These are phyloP conservation scores for Acidomyces sp. DNA, from an alignment of 495 filamentous ascomycete genomes.

Conservation along the genomic window DNA sequence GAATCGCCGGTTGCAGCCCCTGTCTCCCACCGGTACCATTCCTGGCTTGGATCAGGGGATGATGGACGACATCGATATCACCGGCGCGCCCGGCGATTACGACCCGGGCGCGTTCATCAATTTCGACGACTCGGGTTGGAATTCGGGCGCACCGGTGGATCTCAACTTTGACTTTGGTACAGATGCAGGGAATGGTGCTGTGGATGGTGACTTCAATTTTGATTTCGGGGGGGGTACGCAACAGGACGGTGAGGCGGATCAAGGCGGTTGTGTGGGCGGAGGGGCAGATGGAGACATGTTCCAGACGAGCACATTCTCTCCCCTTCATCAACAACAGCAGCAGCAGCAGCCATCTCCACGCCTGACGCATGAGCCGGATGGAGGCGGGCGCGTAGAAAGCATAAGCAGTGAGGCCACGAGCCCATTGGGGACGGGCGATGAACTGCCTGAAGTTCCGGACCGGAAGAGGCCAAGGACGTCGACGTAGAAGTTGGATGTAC, in stretches of 20 bases:
- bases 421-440: slow-evolving; percentile 21
- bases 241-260: not conserved
- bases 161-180: slow-evolving; percentile 12
- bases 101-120: slow-evolving; percentile 26
- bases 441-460: no score
- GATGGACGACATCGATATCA: slow-evolving; percentile 13
- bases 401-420: slow-evolving; percentile 24
- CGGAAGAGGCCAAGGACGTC: slow-evolving; percentile 7
- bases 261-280: no score
- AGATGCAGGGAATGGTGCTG: not conserved
- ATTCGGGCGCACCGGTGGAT: slow-evolving; percentile 2
- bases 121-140: slow-evolving; percentile 22
- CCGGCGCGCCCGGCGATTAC: slow-evolving; percentile 25
- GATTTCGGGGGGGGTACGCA: not conserved
- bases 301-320: no score
- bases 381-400: slow-evolving; percentile 23
- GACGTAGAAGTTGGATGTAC: slow-evolving; percentile 16
- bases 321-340: no score
- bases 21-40: slow-evolving; percentile 68
- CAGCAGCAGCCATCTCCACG: no score
- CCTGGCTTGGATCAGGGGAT: slow-evolving; percentile 49
- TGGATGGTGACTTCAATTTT: slow-evolving; percentile 6
- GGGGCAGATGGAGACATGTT: slow-evolving; percentile 11
- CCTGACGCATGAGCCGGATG: slow-evolving; percentile 1
- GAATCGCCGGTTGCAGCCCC: slow-evolving; percentile 54